phyloP scores from a whole-genome alignment of 106 monocot species.

The Acanthochlamys bracteata region DNA sequence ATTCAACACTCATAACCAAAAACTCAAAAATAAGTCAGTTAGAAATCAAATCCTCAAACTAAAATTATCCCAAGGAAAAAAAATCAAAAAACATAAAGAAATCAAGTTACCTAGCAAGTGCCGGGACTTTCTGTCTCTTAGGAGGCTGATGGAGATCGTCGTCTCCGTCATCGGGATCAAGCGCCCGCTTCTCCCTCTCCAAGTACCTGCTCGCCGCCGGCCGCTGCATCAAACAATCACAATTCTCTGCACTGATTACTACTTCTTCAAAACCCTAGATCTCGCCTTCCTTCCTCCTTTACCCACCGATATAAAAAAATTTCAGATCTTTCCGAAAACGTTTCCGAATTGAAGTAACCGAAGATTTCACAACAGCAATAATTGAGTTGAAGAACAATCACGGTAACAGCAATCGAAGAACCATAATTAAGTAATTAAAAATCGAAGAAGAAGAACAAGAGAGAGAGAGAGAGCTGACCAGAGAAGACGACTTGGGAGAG shows the following conservation, averaged over 20 bases:
- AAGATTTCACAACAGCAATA: no score
- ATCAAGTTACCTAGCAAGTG: constrained; percentile 30
- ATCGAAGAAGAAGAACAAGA: no score
- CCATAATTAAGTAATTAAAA: no score
- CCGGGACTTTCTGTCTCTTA: constrained; percentile 38
- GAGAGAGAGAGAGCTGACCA: no score
- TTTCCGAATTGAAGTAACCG: no score
- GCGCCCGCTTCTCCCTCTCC: constrained; percentile 31
- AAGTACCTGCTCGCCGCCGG: constrained; percentile 2
- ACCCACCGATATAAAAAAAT: background rate
- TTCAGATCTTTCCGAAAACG: no score
- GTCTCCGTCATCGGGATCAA: constrained; percentile 12
- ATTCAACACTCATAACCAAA: no score
- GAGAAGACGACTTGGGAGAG: no score
- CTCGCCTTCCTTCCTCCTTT: background rate
- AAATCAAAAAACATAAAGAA: background rate
- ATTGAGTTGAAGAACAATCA: no score
- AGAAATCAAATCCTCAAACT: background rate
- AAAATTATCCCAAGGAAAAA: background rate
- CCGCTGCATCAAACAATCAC: constrained; percentile 12
- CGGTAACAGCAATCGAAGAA: no score
- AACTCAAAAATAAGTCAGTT: background rate
- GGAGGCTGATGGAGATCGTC: constrained; percentile 16
- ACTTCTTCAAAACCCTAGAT: background rate
- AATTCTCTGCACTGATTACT: background rate